These are phyloP conservation scores for Nakaseomyces kungkrabaensis DNA, from an alignment of 1,139 yeast genomes.

Conservation along the genomic window DNA sequence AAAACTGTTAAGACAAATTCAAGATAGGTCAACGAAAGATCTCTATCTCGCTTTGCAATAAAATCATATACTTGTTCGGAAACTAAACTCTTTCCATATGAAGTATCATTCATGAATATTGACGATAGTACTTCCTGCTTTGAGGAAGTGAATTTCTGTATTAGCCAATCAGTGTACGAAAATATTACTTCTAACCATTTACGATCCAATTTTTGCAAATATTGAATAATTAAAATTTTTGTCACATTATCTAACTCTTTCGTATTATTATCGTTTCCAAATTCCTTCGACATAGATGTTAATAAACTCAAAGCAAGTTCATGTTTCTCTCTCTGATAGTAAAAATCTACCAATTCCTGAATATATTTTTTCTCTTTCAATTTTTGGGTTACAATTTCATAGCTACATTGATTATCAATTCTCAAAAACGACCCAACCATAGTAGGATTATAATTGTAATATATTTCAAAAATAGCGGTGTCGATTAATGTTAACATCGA, in stretches of 20 bases:
- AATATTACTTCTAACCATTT: conserved; percentile 46
- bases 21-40: conserved; percentile 44
- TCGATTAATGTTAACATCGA: conserved; percentile 51
- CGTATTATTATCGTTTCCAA: conserved; percentile 15
- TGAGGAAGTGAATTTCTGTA: conserved; percentile 31
- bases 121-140: conserved; percentile 33
- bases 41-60: conserved; percentile 25
- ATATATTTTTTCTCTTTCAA: conserved; percentile 44
- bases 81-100: conserved; percentile 53
- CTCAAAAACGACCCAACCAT: conserved; percentile 77
- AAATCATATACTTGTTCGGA: conserved; percentile 43
- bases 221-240: conserved; percentile 35
- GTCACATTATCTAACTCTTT: conserved; percentile 19
- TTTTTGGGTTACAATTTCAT: conserved; percentile 47
- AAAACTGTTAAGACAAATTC: conserved; percentile 46
- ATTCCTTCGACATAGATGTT: conserved; percentile 15
- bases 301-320: conserved; percentile 58
- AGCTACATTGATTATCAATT: conserved; percentile 63
- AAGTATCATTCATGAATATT: conserved; percentile 60
- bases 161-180: conserved; percentile 49
- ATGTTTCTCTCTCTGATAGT: conserved; percentile 54
- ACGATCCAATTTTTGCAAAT: conserved; percentile 52
- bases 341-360: conserved; percentile 72
- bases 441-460: conserved; percentile 55
- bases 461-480: conserved; percentile 69